A percentile compares a stretch with the other conserved stretches of the same genome.
Evolutionary conservation across 2,329 filamentous ascomycete genomes (phyloP).

Genomic region (Cordyceps javanica): DNA sequence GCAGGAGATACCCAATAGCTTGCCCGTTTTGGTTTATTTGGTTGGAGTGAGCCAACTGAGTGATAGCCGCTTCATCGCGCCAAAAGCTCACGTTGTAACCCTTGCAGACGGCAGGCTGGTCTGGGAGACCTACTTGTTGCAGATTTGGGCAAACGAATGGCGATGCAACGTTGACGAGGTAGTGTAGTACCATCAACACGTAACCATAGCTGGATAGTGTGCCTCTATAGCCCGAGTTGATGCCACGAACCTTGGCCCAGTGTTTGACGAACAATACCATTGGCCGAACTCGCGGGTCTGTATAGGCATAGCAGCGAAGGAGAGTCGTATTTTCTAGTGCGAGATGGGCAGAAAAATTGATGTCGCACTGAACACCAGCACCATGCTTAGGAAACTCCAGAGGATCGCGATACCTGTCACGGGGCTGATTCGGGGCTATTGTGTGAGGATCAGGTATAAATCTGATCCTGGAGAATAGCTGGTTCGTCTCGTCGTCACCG

Average conservation of each 20-base stretch:
- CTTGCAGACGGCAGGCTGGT: conserved; percentile 37
- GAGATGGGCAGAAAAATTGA: conserved; percentile 83
- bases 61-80: conserved; percentile 66
- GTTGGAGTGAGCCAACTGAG: conserved; percentile 48
- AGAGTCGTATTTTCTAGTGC: conserved; percentile 79
- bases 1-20: conserved; percentile 62
- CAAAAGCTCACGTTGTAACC: conserved; percentile 72
- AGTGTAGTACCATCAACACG: conserved; percentile 87
- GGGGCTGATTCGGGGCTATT: conserved; percentile 43
- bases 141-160: conserved; percentile 84
- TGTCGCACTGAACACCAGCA: conserved; percentile 81
- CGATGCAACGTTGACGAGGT: conserved; percentile 72
- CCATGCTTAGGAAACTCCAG: conserved; percentile 74
- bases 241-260: conserved; percentile 79
- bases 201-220: conserved; percentile 88
- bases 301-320: conserved; percentile 74
- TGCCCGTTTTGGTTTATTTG: conserved; percentile 64
- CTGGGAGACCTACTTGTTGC: conserved; percentile 49
- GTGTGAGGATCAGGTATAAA: conserved; percentile 43
- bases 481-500: conserved; percentile 23
- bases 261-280: conserved; percentile 84
- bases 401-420: conserved; percentile 48
- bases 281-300: conserved; percentile 68
- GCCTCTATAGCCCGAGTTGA: conserved; percentile 81
- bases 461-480: conserved; percentile 37